phyloP scores from a whole-genome alignment of 805 yeast species.

The Saccharomycopsis vini region DNA sequence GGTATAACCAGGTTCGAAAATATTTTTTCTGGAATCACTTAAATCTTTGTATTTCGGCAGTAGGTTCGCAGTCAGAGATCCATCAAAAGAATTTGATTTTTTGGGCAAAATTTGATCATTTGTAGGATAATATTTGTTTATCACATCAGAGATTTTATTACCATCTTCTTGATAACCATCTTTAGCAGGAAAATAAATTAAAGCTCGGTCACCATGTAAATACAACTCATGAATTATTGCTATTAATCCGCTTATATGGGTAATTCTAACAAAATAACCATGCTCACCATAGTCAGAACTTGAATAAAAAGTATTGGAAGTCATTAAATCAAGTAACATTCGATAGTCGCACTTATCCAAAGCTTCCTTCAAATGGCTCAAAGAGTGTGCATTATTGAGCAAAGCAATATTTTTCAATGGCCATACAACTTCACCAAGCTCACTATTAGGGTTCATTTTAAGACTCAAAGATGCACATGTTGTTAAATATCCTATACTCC shows the following conservation, averaged over 20 bases:
- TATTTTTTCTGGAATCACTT: too few relatives aligned
- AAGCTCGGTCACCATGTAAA: constrained; percentile 5
- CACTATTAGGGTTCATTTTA: constrained; percentile 1
- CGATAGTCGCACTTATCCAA: constrained; percentile 6
- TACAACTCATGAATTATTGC: constrained; percentile 16
- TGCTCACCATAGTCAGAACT: constrained; percentile 6
- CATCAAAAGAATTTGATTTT: too few relatives aligned
- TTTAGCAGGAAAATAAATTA: constrained; percentile 1
- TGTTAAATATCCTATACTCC: constrained; percentile 7
- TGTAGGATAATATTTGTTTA: too few relatives aligned
- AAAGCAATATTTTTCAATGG: constrained; percentile 8
- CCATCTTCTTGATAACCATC: neutral
- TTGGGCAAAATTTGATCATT: too few relatives aligned
- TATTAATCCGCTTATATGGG: constrained; percentile 14
- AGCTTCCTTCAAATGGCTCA: constrained; percentile 3
- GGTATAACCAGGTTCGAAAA: constrained; percentile 8
- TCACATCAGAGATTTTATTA: too few relatives aligned
- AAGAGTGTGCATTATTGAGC: constrained; percentile 1
- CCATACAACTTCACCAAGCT: neutral
- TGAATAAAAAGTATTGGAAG: constrained; percentile 9
- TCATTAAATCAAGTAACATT: constrained; percentile 8
- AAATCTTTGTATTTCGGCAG: too few relatives aligned
- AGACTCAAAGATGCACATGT: constrained; percentile 2
- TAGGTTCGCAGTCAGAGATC: too few relatives aligned
- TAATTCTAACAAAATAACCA: constrained; percentile 5